A percentile compares a stretch with the other conserved stretches of the same genome.
Evolutionary conservation across 2,329 filamentous ascomycete genomes (phyloP).

Genomic region (Gnomoniopsis smithogilvyi): DNA sequence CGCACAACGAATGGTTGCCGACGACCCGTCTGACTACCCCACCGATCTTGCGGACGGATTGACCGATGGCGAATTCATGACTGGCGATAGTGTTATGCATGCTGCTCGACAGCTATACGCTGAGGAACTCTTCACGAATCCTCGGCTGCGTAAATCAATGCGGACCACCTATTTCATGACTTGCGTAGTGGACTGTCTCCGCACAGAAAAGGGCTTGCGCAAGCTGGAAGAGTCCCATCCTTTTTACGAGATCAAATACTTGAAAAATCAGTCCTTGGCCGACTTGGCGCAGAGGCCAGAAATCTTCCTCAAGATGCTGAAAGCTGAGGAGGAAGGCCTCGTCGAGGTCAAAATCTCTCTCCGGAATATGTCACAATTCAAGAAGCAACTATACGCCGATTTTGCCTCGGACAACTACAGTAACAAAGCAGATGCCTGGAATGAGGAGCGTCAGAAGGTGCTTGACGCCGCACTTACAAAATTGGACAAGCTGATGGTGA

Average conservation of each 20-base stretch:
- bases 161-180: slow-evolving; percentile 79
- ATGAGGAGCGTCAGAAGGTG: slow-evolving; percentile 79
- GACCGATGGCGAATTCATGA: slow-evolving; percentile 69
- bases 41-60: slow-evolving; percentile 84
- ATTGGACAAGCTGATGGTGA: slow-evolving; percentile 78
- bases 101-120: slow-evolving; percentile 85
- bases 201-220: slow-evolving; percentile 90
- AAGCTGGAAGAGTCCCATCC: slow-evolving; percentile 94
- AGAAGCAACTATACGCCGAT: slow-evolving; percentile 71
- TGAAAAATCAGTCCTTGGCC: slow-evolving; percentile 81
- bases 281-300: slow-evolving; percentile 83
- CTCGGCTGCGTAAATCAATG: slow-evolving; percentile 85
- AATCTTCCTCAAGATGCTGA: slow-evolving; percentile 94
- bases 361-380: slow-evolving; percentile 73
- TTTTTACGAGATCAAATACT: slow-evolving; percentile 97
- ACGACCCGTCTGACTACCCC: slow-evolving; percentile 77
- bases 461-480: slow-evolving; percentile 78
- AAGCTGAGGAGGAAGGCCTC: slow-evolving; percentile 90
- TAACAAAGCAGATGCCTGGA: slow-evolving; percentile 93
- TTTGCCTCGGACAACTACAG: slow-evolving; percentile 96
- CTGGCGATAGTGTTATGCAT: slow-evolving; percentile 69
- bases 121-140: slow-evolving; percentile 85
- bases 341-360: slow-evolving; percentile 81
- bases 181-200: slow-evolving; percentile 79
- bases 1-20: slow-evolving; percentile 75